Evolutionary conservation across 2,329 filamentous ascomycete species (phyloP).

Genomic region (Colletotrichum sp.): DNA sequence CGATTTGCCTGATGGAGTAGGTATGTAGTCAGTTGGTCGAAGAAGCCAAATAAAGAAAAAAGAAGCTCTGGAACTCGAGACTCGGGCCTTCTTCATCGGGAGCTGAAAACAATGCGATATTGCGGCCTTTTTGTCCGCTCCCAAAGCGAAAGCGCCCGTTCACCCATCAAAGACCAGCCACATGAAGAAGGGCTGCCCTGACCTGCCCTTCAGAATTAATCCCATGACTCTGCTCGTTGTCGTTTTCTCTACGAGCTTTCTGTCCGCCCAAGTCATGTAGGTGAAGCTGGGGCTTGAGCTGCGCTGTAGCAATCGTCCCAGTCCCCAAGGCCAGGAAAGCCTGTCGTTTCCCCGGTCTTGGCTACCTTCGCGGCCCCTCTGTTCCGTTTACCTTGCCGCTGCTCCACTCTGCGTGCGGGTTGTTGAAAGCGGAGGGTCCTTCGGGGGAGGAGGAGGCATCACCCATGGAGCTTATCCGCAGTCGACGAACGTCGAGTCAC

Average conservation of each 20-base stretch:
- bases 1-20: not conserved
- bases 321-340: not conserved
- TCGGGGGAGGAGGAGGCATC: not conserved
- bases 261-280: not conserved
- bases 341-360: conserved; percentile 1
- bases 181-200: not conserved
- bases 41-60: not conserved
- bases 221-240: not conserved
- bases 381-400: not conserved
- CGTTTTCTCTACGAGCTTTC: not conserved
- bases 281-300: not conserved
- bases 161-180: not conserved
- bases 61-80: not conserved
- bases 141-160: not conserved
- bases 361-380: not conserved
- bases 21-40: not conserved
- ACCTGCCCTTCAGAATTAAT: not conserved
- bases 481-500: not conserved
- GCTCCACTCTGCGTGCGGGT: not conserved
- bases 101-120: not conserved
- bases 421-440: not conserved
- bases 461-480: not conserved
- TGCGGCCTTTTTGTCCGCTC: not conserved
- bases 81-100: not conserved
- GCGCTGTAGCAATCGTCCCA: not conserved